phyloP scores from a whole-genome alignment of 1,284 basidiomycete genomes.

The Sanghuangporus baumii region DNA sequence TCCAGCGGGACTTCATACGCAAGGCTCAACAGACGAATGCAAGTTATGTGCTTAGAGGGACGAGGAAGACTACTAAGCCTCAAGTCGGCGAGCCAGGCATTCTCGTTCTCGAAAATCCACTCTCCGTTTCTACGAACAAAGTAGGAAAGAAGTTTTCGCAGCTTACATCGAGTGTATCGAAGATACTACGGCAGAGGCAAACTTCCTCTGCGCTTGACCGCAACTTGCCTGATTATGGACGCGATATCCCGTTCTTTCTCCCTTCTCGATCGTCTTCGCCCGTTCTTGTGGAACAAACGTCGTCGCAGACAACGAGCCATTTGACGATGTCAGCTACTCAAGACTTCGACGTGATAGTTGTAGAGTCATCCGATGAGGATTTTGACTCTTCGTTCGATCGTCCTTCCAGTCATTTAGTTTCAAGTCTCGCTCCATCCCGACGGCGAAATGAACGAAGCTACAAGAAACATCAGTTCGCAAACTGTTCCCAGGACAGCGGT shows the following conservation, averaged over 20 bases:
- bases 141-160: too few relatives aligned
- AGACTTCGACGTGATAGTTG: neutral
- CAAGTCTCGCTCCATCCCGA: neutral
- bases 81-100: neutral
- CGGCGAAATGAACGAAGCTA: neutral
- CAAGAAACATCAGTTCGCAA: neutral
- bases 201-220: neutral
- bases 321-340: too few relatives aligned
- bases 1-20: neutral
- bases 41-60: neutral
- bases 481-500: neutral
- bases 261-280: slow-evolving; percentile 4
- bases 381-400: neutral
- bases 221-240: neutral
- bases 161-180: too few relatives aligned
- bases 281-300: neutral
- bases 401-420: neutral
- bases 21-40: neutral
- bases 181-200: too few relatives aligned
- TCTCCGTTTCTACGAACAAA: neutral
- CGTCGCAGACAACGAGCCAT: neutral
- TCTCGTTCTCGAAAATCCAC: neutral
- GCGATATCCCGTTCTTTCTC: neutral
- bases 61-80: neutral
- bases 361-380: slow-evolving; percentile 1